These are phyloP conservation scores for Malus sylvestris DNA, from an alignment of 306 rosid genomes.

Conservation along the genomic window DNA sequence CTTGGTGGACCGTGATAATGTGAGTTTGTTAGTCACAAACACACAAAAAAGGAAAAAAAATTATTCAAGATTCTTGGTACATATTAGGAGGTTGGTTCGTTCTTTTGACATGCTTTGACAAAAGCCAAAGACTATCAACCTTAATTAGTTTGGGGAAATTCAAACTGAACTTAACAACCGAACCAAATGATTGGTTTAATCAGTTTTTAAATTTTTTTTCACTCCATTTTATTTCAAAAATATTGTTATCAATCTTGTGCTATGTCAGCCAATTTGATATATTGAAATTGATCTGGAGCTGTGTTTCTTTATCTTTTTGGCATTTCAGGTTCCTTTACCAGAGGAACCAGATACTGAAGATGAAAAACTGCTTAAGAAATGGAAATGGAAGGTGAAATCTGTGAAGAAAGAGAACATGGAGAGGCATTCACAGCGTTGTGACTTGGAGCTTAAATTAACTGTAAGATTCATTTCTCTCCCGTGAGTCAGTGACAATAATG, in stretches of 20 bases:
- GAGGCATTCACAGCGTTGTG: slow-evolving; percentile 91
- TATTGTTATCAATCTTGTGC: not conserved
- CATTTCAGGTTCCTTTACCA: slow-evolving; percentile 64
- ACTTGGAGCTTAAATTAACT: slow-evolving; percentile 82
- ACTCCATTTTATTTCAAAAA: not conserved
- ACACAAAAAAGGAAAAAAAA: not conserved
- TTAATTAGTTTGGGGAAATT: not conserved
- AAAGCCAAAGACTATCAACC: not conserved
- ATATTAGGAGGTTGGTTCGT: not conserved
- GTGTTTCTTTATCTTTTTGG: slow-evolving; percentile 10
- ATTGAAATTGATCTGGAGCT: slow-evolving; percentile 2
- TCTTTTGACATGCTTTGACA: not conserved
- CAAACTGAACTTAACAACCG: not conserved
- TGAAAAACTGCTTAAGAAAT: slow-evolving; percentile 55
- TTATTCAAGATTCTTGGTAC: not conserved
- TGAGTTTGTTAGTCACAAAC: slow-evolving; percentile 39
- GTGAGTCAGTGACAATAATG: slow-evolving; percentile 3
- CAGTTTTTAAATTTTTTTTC: not conserved
- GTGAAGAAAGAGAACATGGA: slow-evolving; percentile 77
- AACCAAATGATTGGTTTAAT: not conserved
- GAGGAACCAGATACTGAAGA: slow-evolving; percentile 84
- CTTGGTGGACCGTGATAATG: slow-evolving; percentile 84
- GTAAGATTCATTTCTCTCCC: slow-evolving; percentile 42
- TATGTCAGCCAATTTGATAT: not conserved
- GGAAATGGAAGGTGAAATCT: slow-evolving; percentile 71